Percentiles rank a stretch among this genome's conserved stretches.
phyloP scores from a whole-genome alignment of 73 alveolate genomes.

The Halteria grandinella region DNA sequence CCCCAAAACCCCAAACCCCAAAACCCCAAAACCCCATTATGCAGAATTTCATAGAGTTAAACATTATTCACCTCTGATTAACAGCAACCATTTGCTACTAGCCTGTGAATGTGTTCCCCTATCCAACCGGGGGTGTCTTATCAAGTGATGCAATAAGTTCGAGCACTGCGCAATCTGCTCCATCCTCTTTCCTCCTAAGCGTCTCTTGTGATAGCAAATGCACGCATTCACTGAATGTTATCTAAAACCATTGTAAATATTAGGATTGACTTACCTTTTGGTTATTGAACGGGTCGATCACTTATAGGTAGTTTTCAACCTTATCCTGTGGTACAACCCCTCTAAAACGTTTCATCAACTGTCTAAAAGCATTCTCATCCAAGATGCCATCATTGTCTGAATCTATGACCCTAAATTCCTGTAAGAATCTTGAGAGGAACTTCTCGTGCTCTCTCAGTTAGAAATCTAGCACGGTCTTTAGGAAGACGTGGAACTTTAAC shows the following conservation, averaged over 20 bases:
- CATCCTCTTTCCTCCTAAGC: background rate
- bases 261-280: slow-evolving; percentile 6
- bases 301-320: background rate
- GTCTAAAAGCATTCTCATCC: slow-evolving; percentile 86
- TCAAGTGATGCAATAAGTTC: slow-evolving; percentile 12
- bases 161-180: slow-evolving; percentile 3
- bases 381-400: slow-evolving; percentile 87
- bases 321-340: background rate
- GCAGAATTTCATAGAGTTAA: too few relatives aligned
- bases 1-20: too few relatives aligned
- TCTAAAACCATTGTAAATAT: too few relatives aligned
- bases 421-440: slow-evolving; percentile 84
- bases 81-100: too few relatives aligned
- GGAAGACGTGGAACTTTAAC: slow-evolving; percentile 33
- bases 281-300: slow-evolving; percentile 19
- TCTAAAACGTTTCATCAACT: slow-evolving; percentile 46
- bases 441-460: slow-evolving; percentile 94
- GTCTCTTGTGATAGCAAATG: background rate
- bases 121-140: too few relatives aligned
- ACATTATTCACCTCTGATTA: too few relatives aligned
- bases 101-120: too few relatives aligned
- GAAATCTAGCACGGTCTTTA: slow-evolving; percentile 87
- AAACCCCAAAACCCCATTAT: too few relatives aligned
- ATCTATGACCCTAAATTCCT: slow-evolving; percentile 82
- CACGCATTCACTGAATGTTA: slow-evolving; percentile 25